Percentiles rank a stretch among this genome's conserved stretches.
Conservation (phyloP, 345 rosid species). For the Salix arbutifolia region DNA sequence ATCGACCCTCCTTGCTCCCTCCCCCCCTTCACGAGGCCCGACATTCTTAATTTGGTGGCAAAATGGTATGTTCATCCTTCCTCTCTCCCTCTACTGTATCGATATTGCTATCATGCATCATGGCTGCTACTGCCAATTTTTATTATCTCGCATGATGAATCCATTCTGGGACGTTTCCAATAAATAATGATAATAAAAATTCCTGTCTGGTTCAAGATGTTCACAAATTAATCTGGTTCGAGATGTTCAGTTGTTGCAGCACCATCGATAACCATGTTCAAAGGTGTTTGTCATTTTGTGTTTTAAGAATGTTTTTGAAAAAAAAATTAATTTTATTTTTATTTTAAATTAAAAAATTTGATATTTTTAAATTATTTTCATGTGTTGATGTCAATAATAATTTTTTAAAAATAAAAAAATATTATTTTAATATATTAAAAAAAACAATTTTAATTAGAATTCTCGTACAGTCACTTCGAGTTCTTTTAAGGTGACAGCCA, state of each 20-base stretch:
- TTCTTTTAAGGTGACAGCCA: background rate
- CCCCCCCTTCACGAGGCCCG: slow-evolving; percentile 1
- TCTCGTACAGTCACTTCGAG: no score
- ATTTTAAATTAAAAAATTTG: no score
- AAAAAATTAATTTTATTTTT: no score
- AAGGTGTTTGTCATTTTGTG: no score
- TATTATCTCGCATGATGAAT: background rate
- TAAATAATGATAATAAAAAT: no score
- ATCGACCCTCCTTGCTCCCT: slow-evolving; percentile 17
- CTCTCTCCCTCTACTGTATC: background rate
- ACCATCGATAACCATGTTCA: background rate
- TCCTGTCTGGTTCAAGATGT: background rate
- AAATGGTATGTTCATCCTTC: slow-evolving; percentile 27
- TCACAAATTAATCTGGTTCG: background rate
- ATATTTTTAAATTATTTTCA: no score
- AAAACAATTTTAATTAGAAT: no score
- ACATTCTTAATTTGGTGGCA: slow-evolving; percentile 21
- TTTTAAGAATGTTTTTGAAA: no score
- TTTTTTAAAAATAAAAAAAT: no score
- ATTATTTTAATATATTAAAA: no score
- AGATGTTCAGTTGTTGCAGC: background rate
- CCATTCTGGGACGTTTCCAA: background rate
- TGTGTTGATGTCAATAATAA: no score
- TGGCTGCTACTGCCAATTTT: background rate
- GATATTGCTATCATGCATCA: background rate